These are phyloP conservation scores for Phytophthora nicotianae DNA, from an alignment of 352 stramenopile genomes.

Conservation along the genomic window DNA sequence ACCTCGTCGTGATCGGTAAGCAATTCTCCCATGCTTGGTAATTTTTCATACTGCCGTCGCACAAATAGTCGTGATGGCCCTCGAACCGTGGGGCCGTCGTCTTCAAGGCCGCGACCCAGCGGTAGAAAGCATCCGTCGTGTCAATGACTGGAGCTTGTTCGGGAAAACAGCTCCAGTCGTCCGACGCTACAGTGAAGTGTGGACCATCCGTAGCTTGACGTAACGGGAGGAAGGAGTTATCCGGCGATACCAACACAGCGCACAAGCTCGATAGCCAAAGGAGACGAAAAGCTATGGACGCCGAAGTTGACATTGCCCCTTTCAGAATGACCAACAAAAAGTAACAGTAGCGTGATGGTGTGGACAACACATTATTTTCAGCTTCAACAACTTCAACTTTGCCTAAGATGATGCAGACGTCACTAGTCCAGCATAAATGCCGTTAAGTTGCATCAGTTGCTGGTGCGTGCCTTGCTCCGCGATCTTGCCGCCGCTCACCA, in stretches of 20 bases:
- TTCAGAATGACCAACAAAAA: neutral
- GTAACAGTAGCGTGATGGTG: neutral
- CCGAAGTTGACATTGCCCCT: neutral
- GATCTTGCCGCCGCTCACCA: slow-evolving; percentile 26
- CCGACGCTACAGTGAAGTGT: slow-evolving; percentile 15
- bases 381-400: slow-evolving; percentile 1
- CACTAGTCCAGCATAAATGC: slow-evolving; percentile 18
- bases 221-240: neutral
- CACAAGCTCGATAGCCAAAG: neutral
- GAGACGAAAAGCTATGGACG: neutral
- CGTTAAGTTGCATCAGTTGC: slow-evolving; percentile 20
- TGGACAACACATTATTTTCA: slow-evolving; percentile 6
- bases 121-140: slow-evolving; percentile 15
- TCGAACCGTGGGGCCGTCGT: slow-evolving; percentile 16
- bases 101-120: slow-evolving; percentile 2
- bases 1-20: slow-evolving; percentile 34
- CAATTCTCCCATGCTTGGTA: slow-evolving; percentile 39
- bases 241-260: neutral
- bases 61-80: slow-evolving; percentile 28
- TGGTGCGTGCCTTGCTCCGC: slow-evolving; percentile 26
- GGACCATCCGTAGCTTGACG: neutral
- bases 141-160: slow-evolving; percentile 4
- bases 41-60: slow-evolving; percentile 9
- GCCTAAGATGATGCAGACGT: slow-evolving; percentile 6
- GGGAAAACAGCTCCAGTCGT: slow-evolving; percentile 26